Conservation (phyloP, 257 asterid genomes). For the Salvia hispanica region DNA sequence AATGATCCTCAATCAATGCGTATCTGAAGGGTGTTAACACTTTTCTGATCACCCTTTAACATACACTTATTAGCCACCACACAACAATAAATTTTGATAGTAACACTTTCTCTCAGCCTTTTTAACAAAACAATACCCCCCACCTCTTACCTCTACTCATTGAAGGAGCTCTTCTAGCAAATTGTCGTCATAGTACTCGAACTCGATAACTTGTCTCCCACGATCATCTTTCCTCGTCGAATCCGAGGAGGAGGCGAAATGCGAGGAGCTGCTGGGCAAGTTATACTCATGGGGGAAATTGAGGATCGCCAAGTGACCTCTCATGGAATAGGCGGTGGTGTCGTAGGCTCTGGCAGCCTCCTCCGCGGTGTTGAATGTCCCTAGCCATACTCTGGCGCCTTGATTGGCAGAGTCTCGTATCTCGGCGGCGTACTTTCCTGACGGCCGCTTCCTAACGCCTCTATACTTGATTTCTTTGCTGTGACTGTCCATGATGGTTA, state of each 20-base stretch:
- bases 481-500: slow-evolving; percentile 24
- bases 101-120: too few relatives aligned
- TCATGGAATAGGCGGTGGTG: slow-evolving; percentile 65
- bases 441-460: slow-evolving; percentile 78
- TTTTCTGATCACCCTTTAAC: too few relatives aligned
- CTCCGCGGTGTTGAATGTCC: slow-evolving; percentile 65
- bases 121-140: not conserved
- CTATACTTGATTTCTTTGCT: slow-evolving; percentile 55
- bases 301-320: slow-evolving; percentile 78
- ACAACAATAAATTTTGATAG: too few relatives aligned
- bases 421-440: slow-evolving; percentile 92
- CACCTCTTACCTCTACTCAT: slow-evolving; percentile 31
- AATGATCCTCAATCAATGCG: too few relatives aligned
- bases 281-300: slow-evolving; percentile 73
- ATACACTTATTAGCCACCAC: too few relatives aligned
- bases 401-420: slow-evolving; percentile 62
- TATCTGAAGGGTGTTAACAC: too few relatives aligned
- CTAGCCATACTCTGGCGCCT: slow-evolving; percentile 83
- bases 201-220: slow-evolving; percentile 55
- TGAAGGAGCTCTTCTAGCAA: slow-evolving; percentile 69
- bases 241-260: slow-evolving; percentile 34
- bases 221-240: slow-evolving; percentile 8
- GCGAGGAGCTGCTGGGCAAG: slow-evolving; percentile 65
- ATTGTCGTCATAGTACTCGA: slow-evolving; percentile 63
- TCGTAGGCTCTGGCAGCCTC: slow-evolving; percentile 87